A percentile compares a stretch with the other conserved stretches of the same genome.
Conservation (phyloP, 106 monocot genomes). For the Dioscorea zingiberensis region DNA sequence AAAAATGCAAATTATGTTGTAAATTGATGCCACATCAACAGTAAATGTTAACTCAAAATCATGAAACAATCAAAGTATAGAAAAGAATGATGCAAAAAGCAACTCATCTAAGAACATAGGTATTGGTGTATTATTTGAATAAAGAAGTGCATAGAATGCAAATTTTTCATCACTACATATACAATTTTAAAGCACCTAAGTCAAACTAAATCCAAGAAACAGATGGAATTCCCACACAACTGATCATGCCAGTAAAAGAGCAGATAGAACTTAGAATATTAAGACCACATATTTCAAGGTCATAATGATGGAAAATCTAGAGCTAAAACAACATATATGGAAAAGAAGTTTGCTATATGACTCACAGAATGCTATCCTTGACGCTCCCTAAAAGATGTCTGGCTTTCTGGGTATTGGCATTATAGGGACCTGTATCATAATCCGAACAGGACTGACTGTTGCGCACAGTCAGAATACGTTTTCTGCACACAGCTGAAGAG, state of each 20-base stretch:
- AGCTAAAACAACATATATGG: background rate
- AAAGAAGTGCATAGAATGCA: too few relatives aligned
- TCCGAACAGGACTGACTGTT: conserved; percentile 27
- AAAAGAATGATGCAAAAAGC: background rate
- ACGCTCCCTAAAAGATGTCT: conserved; percentile 15
- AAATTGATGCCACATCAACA: background rate
- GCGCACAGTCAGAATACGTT: conserved; percentile 11
- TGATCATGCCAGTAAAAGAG: background rate
- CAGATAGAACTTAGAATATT: background rate
- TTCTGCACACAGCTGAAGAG: conserved; percentile 20
- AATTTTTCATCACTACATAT: too few relatives aligned
- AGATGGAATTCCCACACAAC: background rate
- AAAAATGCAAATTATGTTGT: background rate
- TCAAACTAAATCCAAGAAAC: too few relatives aligned
- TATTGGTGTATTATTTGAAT: too few relatives aligned
- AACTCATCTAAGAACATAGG: background rate
- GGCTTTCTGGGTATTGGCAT: conserved; percentile 15
- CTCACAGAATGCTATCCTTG: conserved; percentile 28
- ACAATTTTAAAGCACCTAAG: too few relatives aligned
- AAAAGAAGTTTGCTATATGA: background rate
- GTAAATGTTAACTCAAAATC: background rate
- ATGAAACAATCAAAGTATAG: background rate
- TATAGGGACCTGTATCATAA: conserved; percentile 15
- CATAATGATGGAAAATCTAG: background rate
- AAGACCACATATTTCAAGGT: background rate